Conservation (phyloP, 345 rosid genomes). For the Syzygium aromaticum region DNA sequence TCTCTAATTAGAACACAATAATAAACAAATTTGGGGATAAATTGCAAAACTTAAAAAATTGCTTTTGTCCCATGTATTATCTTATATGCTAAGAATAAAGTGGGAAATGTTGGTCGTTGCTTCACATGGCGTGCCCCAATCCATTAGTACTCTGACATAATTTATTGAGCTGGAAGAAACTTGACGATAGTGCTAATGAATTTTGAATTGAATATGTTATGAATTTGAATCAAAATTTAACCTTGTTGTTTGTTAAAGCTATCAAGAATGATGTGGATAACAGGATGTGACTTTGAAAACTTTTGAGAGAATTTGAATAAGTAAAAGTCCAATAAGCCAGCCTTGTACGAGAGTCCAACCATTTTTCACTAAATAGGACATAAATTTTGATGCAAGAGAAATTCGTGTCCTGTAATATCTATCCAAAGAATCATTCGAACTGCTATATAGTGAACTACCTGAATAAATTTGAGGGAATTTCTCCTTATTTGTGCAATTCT, state of each 20-base stretch:
- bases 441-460: too few relatives aligned
- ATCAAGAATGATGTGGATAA: too few relatives aligned
- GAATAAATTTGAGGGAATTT: too few relatives aligned
- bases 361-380: too few relatives aligned
- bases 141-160: neutral
- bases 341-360: neutral
- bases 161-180: neutral
- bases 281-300: neutral
- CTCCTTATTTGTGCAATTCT: too few relatives aligned
- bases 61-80: too few relatives aligned
- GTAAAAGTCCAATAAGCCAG: too few relatives aligned
- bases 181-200: too few relatives aligned
- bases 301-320: neutral
- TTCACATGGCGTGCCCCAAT: neutral
- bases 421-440: too few relatives aligned
- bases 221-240: neutral
- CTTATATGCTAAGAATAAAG: neutral
- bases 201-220: too few relatives aligned
- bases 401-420: too few relatives aligned
- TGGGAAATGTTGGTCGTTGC: neutral
- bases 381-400: neutral
- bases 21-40: neutral
- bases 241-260: neutral
- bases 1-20: too few relatives aligned
- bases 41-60: rapidly evolving